Conservation (phyloP, 768 basidiomycete species). For the Russula virescens region DNA sequence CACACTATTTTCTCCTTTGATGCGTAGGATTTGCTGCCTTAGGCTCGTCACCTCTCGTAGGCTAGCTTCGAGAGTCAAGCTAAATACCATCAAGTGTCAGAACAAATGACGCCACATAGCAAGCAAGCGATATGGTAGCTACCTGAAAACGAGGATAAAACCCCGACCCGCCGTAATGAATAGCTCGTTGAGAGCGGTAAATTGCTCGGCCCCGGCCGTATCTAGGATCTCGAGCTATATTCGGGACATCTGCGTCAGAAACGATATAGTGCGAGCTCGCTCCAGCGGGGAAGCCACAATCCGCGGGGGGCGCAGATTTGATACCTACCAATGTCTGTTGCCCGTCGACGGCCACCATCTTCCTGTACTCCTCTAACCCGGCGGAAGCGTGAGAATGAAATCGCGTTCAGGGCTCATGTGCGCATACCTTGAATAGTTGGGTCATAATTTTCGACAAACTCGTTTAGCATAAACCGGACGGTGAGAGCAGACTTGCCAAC, state of each 20-base stretch:
- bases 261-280: neutral
- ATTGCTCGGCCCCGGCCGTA: constrained; percentile 84
- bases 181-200: constrained; percentile 71
- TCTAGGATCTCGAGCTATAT: constrained; percentile 72
- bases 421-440: constrained; percentile 75
- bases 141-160: constrained; percentile 80
- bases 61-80: constrained; percentile 76
- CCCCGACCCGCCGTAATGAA: constrained; percentile 79
- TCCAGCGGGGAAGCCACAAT: neutral
- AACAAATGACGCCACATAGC: neutral
- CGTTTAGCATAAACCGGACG: constrained; percentile 67
- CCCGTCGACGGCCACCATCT: constrained; percentile 59
- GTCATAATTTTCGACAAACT: constrained; percentile 72
- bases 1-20: constrained; percentile 67
- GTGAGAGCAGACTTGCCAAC: constrained; percentile 87
- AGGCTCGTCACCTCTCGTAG: constrained; percentile 75
- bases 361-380: constrained; percentile 61
- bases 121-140: constrained; percentile 14
- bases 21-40: constrained; percentile 73
- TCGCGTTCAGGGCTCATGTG: neutral
- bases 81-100: constrained; percentile 28
- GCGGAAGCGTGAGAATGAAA: neutral
- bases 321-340: constrained; percentile 52
- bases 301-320: constrained; percentile 1
- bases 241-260: neutral